Evolutionary conservation across 352 stramenopile species (phyloP).

Genomic region (Phytophthora podocarpi): DNA sequence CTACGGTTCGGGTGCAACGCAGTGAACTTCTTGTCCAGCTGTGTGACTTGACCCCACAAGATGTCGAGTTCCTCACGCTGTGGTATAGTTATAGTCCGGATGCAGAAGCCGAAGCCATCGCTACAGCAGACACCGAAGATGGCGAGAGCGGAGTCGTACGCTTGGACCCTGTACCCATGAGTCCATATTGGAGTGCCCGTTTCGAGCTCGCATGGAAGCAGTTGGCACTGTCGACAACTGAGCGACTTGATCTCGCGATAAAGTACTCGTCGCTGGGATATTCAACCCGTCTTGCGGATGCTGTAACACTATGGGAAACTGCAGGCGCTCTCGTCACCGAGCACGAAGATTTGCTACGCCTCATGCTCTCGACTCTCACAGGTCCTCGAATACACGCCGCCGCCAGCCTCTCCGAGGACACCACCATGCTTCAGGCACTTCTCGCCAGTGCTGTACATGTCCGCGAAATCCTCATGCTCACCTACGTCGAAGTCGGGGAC

Average conservation of each 20-base stretch:
- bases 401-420: constrained; percentile 34
- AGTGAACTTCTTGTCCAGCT: constrained; percentile 55
- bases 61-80: constrained; percentile 69
- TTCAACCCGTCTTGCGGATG: constrained; percentile 58
- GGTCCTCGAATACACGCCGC: constrained; percentile 2
- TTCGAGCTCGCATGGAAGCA: constrained; percentile 77
- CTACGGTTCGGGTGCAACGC: constrained; percentile 36
- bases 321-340: constrained; percentile 53
- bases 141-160: constrained; percentile 12
- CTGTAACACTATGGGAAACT: constrained; percentile 69
- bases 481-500: constrained; percentile 77
- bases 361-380: constrained; percentile 31
- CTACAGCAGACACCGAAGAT: constrained; percentile 11
- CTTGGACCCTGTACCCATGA: constrained; percentile 72
- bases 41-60: constrained; percentile 50
- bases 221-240: constrained; percentile 60
- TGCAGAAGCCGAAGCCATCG: constrained; percentile 30
- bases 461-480: constrained; percentile 57
- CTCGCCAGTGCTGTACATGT: constrained; percentile 44
- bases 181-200: constrained; percentile 55
- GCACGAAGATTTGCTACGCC: constrained; percentile 57
- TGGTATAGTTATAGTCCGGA: constrained; percentile 65
- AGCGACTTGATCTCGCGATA: constrained; percentile 71
- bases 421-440: constrained; percentile 56
- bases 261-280: constrained; percentile 75